Evolutionary conservation across 2,329 filamentous ascomycete genomes (phyloP).

Genomic region (Diaporthe eres): DNA sequence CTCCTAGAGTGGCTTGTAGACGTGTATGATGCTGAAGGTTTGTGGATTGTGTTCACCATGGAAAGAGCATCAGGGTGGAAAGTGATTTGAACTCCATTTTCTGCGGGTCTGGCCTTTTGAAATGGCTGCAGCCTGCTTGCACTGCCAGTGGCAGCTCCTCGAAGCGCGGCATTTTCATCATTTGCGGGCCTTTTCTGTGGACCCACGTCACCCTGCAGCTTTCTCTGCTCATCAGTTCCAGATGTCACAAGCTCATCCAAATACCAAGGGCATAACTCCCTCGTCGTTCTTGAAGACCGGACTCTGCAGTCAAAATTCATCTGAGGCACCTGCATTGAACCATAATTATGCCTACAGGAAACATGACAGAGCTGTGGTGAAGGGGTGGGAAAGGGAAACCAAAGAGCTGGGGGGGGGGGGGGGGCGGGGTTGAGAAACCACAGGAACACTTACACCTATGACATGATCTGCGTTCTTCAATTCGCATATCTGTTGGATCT

Average conservation of each 20-base stretch:
- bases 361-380: too few relatives aligned
- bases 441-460: too few relatives aligned
- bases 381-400: too few relatives aligned
- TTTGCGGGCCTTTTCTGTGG: conserved; percentile 14
- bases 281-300: not conserved
- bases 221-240: not conserved
- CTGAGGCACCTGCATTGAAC: too few relatives aligned
- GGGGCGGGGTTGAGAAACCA: too few relatives aligned
- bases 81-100: not conserved
- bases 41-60: not conserved
- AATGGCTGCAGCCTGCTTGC: not conserved
- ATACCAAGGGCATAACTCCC: not conserved
- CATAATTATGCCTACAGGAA: too few relatives aligned
- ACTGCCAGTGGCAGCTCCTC: not conserved
- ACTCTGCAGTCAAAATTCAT: too few relatives aligned
- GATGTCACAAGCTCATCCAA: not conserved
- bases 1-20: not conserved
- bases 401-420: too few relatives aligned
- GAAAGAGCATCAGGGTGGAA: not conserved
- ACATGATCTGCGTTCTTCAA: too few relatives aligned
- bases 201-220: not conserved
- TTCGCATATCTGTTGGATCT: too few relatives aligned
- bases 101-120: not conserved
- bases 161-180: not conserved
- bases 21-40: not conserved